Evolutionary conservation across 306 rosid genomes (phyloP).

Genomic region (Gleditsia sinensis): DNA sequence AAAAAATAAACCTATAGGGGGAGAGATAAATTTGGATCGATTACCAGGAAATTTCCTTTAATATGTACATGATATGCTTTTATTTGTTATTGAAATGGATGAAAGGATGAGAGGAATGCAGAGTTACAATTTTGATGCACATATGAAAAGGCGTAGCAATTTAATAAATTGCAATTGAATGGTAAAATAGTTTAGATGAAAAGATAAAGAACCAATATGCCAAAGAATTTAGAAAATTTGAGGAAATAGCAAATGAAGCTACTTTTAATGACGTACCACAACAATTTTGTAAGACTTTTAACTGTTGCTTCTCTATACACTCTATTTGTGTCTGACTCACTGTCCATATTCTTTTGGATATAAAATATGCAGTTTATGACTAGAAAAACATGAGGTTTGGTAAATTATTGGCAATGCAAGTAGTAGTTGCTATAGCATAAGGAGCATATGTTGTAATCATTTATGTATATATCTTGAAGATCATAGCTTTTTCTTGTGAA

Average conservation of each 20-base stretch:
- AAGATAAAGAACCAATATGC: not conserved
- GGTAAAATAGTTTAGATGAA: not conserved
- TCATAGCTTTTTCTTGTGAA: no score
- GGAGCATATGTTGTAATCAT: no score
- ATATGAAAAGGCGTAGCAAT: not conserved
- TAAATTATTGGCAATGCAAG: no score
- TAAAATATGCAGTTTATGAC: no score
- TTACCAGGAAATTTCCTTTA: not conserved
- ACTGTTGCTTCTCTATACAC: no score
- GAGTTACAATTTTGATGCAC: not conserved
- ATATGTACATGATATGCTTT: not conserved
- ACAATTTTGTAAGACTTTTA: not conserved
- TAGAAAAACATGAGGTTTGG: no score
- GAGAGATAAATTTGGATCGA: not conserved
- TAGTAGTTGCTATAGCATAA: no score
- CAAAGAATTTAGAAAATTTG: conserved; percentile 31
- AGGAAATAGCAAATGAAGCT: conserved; percentile 37
- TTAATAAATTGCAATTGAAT: not conserved
- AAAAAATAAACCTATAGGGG: not conserved
- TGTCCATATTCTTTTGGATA: no score
- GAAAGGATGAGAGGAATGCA: not conserved
- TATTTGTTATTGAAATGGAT: not conserved
- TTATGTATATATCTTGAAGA: no score
- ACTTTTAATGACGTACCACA: not conserved
- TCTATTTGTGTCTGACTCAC: no score